phyloP scores from a whole-genome alignment of 106 monocot species.

The Dendrobium huoshanense region DNA sequence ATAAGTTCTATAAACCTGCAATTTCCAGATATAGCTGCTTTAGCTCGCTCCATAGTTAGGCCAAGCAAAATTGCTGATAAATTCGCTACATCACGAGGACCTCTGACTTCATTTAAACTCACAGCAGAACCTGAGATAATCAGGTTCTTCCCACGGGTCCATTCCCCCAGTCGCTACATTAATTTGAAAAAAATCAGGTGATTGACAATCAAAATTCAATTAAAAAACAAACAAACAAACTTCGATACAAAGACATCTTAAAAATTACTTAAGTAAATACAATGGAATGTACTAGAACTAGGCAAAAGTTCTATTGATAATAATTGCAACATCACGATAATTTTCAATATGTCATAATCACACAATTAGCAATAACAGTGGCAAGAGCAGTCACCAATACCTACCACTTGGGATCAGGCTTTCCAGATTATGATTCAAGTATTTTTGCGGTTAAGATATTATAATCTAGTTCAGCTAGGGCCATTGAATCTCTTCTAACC shows the following conservation, averaged over 20 bases:
- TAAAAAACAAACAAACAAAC: not conserved
- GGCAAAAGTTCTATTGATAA: not conserved
- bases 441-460: too few species aligned
- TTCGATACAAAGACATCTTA: not conserved
- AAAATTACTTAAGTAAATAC: not conserved
- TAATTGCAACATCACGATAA: not conserved
- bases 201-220: not conserved
- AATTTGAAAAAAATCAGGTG: not conserved
- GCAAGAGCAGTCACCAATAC: not conserved
- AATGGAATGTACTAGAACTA: not conserved
- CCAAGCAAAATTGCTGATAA: slow-evolving; percentile 56
- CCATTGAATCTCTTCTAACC: too few species aligned
- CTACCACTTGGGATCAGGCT: too few species aligned
- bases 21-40: slow-evolving; percentile 67
- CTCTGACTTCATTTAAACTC: slow-evolving; percentile 68
- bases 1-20: slow-evolving; percentile 46
- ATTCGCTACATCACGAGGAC: slow-evolving; percentile 79
- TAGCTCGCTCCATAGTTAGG: slow-evolving; percentile 68
- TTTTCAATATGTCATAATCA: not conserved
- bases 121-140: slow-evolving; percentile 79
- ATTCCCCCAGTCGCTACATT: slow-evolving; percentile 58
- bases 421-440: too few species aligned
- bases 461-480: too few species aligned
- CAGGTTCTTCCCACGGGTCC: slow-evolving; percentile 81
- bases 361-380: not conserved